Conservation (phyloP, 768 basidiomycete genomes). For the Gautieria morchelliformis region DNA sequence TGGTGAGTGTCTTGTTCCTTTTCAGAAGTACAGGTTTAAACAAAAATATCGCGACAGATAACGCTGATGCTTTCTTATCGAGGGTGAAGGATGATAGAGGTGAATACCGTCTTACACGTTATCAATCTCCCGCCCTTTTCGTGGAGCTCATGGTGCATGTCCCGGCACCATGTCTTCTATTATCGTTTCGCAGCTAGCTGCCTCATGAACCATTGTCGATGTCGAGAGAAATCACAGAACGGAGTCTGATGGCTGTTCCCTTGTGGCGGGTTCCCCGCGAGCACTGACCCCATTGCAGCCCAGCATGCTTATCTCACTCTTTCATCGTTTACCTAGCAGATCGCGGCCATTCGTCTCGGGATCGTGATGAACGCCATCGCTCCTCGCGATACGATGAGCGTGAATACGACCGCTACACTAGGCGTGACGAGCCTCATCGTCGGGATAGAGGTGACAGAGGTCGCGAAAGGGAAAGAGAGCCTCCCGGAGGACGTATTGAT, state of each 20-base stretch:
- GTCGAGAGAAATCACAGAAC: neutral
- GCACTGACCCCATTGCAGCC: slow-evolving; percentile 7
- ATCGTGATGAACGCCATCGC: slow-evolving; percentile 46
- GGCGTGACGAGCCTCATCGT: slow-evolving; percentile 42
- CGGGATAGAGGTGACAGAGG: slow-evolving; percentile 39
- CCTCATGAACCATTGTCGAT: neutral
- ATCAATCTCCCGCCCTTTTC: neutral
- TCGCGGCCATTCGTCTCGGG: slow-evolving; percentile 33
- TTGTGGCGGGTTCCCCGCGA: slow-evolving; percentile 1
- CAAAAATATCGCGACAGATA: neutral
- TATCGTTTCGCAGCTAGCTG: slow-evolving; percentile 7
- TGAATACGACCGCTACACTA: slow-evolving; percentile 8
- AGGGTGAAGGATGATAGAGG: slow-evolving; percentile 9
- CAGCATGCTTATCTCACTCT: slow-evolving; percentile 6
- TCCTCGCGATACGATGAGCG: slow-evolving; percentile 23
- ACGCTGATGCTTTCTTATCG: slow-evolving; percentile 7
- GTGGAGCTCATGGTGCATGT: slow-evolving; percentile 8
- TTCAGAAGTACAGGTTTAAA: neutral
- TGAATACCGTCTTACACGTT: neutral
- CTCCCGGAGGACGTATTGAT: slow-evolving; percentile 20
- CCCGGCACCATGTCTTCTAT: slow-evolving; percentile 7
- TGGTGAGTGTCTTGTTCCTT: neutral
- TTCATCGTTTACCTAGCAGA: slow-evolving; percentile 21
- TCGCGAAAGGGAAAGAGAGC: slow-evolving; percentile 33
- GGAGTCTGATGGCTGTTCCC: slow-evolving; percentile 2